These are phyloP conservation scores for Wickerhamomyces sp. DNA, from an alignment of 1,139 yeast genomes.

Conservation along the genomic window DNA sequence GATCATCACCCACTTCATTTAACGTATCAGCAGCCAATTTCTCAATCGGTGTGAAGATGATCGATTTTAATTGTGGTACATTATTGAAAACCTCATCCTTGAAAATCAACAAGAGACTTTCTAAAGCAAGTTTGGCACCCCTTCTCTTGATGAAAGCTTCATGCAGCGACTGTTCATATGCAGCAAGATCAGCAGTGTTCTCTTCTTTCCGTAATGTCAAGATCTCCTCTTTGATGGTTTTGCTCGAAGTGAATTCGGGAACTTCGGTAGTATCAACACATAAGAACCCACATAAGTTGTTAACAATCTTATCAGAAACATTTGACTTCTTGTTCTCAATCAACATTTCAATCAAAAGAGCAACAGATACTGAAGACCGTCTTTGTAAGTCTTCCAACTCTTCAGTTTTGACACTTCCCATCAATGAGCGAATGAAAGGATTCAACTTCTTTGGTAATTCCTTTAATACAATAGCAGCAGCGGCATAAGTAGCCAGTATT, in stretches of 20 bases:
- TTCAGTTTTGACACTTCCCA: constrained; percentile 89
- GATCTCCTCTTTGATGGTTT: constrained; percentile 49
- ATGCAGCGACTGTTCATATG: constrained; percentile 58
- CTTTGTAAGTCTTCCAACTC: constrained; percentile 60
- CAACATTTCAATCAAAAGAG: constrained; percentile 57
- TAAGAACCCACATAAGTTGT: constrained; percentile 85
- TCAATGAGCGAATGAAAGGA: constrained; percentile 81
- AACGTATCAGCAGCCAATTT: constrained; percentile 25
- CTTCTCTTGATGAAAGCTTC: constrained; percentile 77
- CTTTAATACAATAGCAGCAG: constrained; percentile 57
- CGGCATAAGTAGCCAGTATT: constrained; percentile 70
- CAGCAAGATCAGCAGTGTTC: constrained; percentile 61
- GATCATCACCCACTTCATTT: constrained; percentile 36
- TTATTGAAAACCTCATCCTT: constrained; percentile 49
- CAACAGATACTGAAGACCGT: constrained; percentile 67
- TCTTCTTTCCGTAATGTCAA: constrained; percentile 81
- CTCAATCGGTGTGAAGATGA: constrained; percentile 64
- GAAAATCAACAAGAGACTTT: constrained; percentile 46
- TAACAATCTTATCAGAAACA: constrained; percentile 83
- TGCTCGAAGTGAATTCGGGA: constrained; percentile 81
- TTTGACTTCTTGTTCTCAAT: constrained; percentile 52
- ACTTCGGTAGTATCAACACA: constrained; percentile 97
- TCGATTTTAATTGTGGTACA: constrained; percentile 63
- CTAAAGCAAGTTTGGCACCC: constrained; percentile 76
- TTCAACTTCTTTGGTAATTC: constrained; percentile 78